These are phyloP conservation scores for Holtermanniella nyarrowii DNA, from an alignment of 768 basidiomycete species.

Conservation along the genomic window DNA sequence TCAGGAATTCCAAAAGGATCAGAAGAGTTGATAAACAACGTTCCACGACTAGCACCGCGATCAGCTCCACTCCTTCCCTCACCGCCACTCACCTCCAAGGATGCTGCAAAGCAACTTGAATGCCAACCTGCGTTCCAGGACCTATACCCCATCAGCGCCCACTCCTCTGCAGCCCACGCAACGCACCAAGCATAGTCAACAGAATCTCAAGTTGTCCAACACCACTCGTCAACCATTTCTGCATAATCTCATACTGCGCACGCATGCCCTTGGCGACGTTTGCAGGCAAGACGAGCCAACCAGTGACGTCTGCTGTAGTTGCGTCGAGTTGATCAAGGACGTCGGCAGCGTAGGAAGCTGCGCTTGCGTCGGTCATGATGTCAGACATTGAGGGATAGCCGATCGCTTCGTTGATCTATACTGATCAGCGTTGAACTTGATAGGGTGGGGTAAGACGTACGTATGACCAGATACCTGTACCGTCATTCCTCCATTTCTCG, in stretches of 20 bases:
- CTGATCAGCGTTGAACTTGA: neutral
- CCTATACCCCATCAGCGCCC: neutral
- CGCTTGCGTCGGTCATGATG: slow-evolving; percentile 11
- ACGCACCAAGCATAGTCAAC: slow-evolving; percentile 28
- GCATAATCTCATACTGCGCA: slow-evolving; percentile 33
- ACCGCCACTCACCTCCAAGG: slow-evolving; percentile 17
- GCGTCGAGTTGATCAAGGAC: slow-evolving; percentile 13
- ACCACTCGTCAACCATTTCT: slow-evolving; percentile 24
- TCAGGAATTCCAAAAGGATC: slow-evolving; percentile 53
- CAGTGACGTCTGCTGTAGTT: slow-evolving; percentile 20
- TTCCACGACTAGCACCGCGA: slow-evolving; percentile 44
- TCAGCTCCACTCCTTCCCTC: neutral
- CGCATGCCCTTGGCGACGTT: slow-evolving; percentile 27
- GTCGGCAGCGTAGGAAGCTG: slow-evolving; percentile 18
- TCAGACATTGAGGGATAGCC: slow-evolving; percentile 27
- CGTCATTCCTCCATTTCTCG: slow-evolving; percentile 10
- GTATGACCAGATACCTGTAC: slow-evolving; percentile 32
- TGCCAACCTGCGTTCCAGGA: slow-evolving; percentile 12
- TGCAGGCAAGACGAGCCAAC: slow-evolving; percentile 25
- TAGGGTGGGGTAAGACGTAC: neutral
- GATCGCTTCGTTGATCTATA: slow-evolving; percentile 28
- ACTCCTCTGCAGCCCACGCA: slow-evolving; percentile 14
- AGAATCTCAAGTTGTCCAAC: slow-evolving; percentile 37
- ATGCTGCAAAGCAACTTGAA: slow-evolving; percentile 34
- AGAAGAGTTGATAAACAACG: slow-evolving; percentile 52